Percentiles rank a stretch among this genome's conserved stretches.
Conservation (phyloP, 805 yeast species). For the Diddensiella santjacobensis region DNA sequence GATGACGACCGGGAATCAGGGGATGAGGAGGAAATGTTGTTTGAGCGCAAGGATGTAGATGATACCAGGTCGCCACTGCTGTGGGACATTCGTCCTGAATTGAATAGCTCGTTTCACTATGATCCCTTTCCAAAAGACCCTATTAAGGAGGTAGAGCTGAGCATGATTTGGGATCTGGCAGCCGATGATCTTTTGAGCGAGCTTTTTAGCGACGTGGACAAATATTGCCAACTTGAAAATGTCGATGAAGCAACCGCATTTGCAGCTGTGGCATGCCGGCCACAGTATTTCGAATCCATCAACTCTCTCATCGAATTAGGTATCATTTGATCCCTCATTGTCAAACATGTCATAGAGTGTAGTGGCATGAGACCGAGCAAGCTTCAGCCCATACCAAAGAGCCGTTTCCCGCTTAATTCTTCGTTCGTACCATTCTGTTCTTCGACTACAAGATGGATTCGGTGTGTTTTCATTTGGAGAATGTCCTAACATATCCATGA, state of each 20-base stretch:
- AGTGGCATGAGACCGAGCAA: constrained; percentile 6
- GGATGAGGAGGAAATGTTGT: not conserved
- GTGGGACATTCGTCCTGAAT: constrained; percentile 16
- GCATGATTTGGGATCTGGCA: constrained; percentile 14
- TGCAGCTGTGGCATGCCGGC: not conserved
- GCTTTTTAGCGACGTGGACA: not conserved
- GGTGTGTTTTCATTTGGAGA: no score
- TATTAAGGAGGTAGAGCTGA: constrained; percentile 13
- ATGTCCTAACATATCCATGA: no score
- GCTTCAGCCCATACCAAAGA: constrained; percentile 10
- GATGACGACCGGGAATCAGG: constrained; percentile 41
- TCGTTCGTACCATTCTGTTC: not conserved
- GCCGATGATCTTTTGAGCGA: constrained; percentile 8
- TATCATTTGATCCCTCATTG: constrained; percentile 1
- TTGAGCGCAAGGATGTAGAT: not conserved
- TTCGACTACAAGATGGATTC: not conserved
- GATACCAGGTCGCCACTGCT: constrained; percentile 8
- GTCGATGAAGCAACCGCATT: not conserved
- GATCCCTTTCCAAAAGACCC: constrained; percentile 10
- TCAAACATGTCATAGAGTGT: not conserved
- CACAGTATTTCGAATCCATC: not conserved
- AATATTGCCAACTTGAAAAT: not conserved
- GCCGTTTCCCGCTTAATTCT: constrained; percentile 7
- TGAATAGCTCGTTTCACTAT: constrained; percentile 6
- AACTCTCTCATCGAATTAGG: constrained; percentile 3